Evolutionary conservation across 371 early-diverging fungal species (phyloP), one percentile per base, ranked within the genome.

Genomic region (Rhizomucor pusillus): DNA sequence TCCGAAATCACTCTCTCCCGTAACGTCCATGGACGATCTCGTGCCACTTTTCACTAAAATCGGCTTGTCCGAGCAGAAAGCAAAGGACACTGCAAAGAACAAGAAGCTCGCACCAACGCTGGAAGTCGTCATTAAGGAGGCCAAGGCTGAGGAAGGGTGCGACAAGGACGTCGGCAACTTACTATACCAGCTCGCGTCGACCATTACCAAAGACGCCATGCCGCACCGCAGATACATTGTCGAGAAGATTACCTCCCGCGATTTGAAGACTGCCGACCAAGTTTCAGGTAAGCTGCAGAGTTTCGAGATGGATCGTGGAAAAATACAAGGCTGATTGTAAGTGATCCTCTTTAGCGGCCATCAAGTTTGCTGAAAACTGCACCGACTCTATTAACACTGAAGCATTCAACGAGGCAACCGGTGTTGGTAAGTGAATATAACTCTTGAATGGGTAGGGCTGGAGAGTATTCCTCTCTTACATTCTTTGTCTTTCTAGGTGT

Each of bases 61-160:
- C 59, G 98, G 98, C 13, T 79, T 98, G 41, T 82, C 88, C 49
- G 91, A 90, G 62, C 82, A 84, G 59, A 94, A 95, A 69, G 97
- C 97, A 50, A 89, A 90, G 69, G 97, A 97, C 63, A 94, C 96
- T 0, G 92, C 89, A 40, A 88, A 86, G 59, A 97, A 98, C 80
- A 94, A 94, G 70, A 97, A 96, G 69, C 71, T 97, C 9, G 88
- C 92, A 6, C 88, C 92, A 2, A 78, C 80, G 14, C 81, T 98
- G 29, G 85, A 84, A 55, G 66, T 55, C 24, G 73, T 78, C 22
- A 86, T 87, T 47, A 62, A 75, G 49, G 77, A 89, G 47, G 89
- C 90, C 7, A 83, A 86, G 14, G 79, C 81, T 52, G 74, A 74
- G 29, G 70, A 82, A 22, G 81, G 79, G n/a, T 79, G 81, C 43